Conservation (phyloP, 331 rosid genomes). For the Cydonia oblonga region DNA sequence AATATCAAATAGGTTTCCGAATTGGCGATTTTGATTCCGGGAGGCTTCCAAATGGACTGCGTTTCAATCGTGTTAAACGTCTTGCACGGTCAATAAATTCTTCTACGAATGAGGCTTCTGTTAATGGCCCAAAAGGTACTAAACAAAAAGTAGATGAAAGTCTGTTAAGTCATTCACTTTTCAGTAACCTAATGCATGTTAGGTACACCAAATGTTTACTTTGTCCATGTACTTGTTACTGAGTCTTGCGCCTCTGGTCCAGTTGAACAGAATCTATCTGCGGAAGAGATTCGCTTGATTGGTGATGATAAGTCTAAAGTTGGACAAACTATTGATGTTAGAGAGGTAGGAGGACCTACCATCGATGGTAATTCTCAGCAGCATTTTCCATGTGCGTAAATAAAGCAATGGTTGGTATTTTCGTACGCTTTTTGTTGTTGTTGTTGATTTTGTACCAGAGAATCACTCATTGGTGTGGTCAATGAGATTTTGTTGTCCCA, state of each 20-base stretch:
- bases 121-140: constrained; percentile 2
- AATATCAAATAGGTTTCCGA: constrained; percentile 11
- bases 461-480: neutral
- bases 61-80: constrained; percentile 27
- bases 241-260: neutral
- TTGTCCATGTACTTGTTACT: neutral
- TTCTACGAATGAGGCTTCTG: neutral
- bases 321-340: neutral
- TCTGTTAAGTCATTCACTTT: neutral
- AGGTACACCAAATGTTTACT: neutral
- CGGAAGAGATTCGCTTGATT: neutral
- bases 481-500: neutral
- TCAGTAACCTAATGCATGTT: neutral
- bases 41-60: constrained; percentile 16
- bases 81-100: constrained; percentile 24
- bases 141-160: neutral
- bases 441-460: neutral
- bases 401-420: neutral
- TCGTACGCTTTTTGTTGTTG: neutral
- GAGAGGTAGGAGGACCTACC: neutral
- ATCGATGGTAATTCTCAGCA: neutral
- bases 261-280: constrained; percentile 7
- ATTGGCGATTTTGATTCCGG: constrained; percentile 9
- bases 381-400: neutral
- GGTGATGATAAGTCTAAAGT: neutral